Evolutionary conservation across 345 rosid species (phyloP).

Genomic region (Eucalyptus curtisii): DNA sequence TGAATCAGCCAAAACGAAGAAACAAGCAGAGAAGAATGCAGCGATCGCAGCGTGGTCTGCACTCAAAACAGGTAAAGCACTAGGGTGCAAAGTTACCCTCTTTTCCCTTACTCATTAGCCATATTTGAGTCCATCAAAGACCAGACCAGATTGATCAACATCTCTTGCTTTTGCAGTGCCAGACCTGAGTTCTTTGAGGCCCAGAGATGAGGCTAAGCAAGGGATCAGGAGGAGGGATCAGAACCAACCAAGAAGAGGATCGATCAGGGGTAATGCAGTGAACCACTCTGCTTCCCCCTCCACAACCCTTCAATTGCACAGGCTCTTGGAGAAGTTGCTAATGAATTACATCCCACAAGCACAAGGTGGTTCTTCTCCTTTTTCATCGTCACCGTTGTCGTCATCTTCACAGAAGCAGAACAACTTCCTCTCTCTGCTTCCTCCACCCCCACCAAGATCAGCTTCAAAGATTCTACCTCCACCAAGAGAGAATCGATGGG

Average conservation of each 20-base stretch:
- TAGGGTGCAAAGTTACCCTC: not conserved
- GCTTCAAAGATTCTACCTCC: not conserved
- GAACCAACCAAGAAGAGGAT: not conserved
- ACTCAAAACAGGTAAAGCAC: slow-evolving; percentile 52
- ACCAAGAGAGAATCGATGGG: not conserved
- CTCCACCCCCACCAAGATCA: not conserved
- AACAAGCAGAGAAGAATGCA: slow-evolving; percentile 98
- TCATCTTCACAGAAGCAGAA: not conserved
- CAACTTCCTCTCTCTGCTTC: not conserved
- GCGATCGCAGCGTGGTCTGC: slow-evolving; percentile 98
- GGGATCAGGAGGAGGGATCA: not conserved
- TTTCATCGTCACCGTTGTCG: not conserved
- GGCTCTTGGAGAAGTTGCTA: not conserved
- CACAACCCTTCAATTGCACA: not conserved
- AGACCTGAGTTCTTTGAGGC: not conserved
- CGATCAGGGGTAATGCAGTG: not conserved
- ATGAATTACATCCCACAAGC: not conserved
- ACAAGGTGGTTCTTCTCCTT: not conserved
- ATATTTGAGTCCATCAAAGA: not conserved
- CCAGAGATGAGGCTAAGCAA: not conserved
- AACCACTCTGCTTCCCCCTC: not conserved
- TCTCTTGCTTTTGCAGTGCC: not conserved
- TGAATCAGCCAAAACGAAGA: slow-evolving; percentile 90
- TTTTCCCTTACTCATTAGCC: not conserved
- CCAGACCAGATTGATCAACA: not conserved